phyloP scores from a whole-genome alignment of 192 early-diverging fungal genomes.

The Glomus cerebriforme region DNA sequence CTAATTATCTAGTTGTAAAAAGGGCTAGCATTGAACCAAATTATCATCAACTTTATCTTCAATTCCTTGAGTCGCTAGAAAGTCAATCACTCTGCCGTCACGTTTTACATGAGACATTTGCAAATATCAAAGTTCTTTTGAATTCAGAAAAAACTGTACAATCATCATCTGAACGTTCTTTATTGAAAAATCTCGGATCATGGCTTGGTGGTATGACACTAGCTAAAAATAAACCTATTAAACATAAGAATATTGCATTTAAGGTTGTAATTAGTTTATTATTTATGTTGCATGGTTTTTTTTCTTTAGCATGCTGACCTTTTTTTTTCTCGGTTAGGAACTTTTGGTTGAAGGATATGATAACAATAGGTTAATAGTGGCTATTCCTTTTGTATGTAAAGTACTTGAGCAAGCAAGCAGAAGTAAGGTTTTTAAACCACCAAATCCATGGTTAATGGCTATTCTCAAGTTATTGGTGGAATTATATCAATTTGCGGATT shows the following conservation, averaged over 20 bases:
- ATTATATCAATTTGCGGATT: conserved; percentile 88
- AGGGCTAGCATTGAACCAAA: conserved; percentile 96
- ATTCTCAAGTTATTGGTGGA: conserved; percentile 91
- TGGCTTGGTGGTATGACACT: conserved; percentile 99
- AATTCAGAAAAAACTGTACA: conserved; percentile 93
- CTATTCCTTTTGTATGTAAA: conserved; percentile 98
- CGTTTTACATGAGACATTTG: conserved; percentile 87
- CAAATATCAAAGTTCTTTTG: conserved; percentile 84
- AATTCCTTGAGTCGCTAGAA: conserved; percentile 77
- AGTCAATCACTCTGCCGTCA: conserved; percentile 67
- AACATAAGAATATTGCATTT: conserved; percentile 93
- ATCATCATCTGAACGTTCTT: conserved; percentile 83
- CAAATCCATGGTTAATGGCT: conserved; percentile 98
- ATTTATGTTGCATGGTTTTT: not conserved
- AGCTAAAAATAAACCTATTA: conserved; percentile 92
- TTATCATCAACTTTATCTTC: conserved; percentile 89
- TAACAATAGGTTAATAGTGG: conserved; percentile 84
- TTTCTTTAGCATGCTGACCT: not conserved
- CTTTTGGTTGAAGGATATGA: conserved; percentile 91
- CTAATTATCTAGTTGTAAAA: conserved; percentile 93
- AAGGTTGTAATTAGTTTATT: conserved; percentile 55
- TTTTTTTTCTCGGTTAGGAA: conserved; percentile 53
- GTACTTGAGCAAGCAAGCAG: conserved; percentile 86
- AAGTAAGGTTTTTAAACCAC: conserved; percentile 89
- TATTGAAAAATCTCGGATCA: conserved; percentile 94